Base-by-base conservation (phyloP, 2,329 filamentous ascomycete genomes). In the Mollisia scopiformis region DNA sequence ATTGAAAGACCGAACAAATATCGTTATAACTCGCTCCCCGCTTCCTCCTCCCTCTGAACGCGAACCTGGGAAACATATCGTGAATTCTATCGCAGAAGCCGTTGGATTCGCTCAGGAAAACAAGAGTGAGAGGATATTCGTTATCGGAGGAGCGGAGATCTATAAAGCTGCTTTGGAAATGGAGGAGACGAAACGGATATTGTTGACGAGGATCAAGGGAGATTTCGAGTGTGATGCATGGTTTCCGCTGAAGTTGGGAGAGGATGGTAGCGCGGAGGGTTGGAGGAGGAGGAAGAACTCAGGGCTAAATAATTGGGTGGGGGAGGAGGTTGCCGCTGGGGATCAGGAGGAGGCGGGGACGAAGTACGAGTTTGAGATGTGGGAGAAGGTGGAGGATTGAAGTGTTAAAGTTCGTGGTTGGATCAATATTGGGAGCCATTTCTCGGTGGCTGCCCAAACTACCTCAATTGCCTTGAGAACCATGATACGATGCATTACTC, bases 91-190 rank as follows among this genome's bases (percentile, higher is more conserved):
- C 2, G 27, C 59, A 1, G 55, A 54, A 30, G 68, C 62, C 1
- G 23, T 64, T 4, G 35, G 51, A 13, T 30, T 49, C 16, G 11
- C 37, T 28, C 28, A 52, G 23, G 14, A 16, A 51, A 52, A 27
- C 1, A 37, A 14, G 8, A 13, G 21, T 1, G 28, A 57, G 37
- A 68, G 60, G 68, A 82, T 92, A 3, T 98, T 93, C 75, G 85
- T 98, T 46, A 97, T 99, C 70, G 95, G 95, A 25, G 95, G 95
- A 4, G 90, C 87, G 58, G 89, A 93, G 77, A 88, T 98, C 66
- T 99, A 98, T 76, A 80, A 79, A 39, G 84, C 88, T 23, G 88
- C 92, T 14, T 79, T 98, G 71, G 73, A 77, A 67, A 69, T 86
- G 59, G 72, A 75, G 43, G 81, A 86, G 73, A 80, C 87, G 43